phyloP scores from a whole-genome alignment of 805 yeast genomes.

The Candida glaebosa region DNA sequence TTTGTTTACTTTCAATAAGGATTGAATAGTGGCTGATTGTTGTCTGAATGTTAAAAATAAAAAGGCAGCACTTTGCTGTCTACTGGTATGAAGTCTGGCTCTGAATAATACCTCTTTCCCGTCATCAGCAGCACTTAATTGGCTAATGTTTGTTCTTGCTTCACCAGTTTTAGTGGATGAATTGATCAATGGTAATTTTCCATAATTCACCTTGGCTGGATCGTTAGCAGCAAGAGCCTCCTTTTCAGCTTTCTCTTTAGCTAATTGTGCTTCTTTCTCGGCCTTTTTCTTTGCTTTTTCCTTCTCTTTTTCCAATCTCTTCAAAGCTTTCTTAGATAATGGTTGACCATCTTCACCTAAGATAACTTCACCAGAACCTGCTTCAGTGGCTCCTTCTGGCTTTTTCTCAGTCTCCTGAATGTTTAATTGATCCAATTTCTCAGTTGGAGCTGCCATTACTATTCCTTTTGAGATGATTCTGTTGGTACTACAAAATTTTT shows the following conservation, averaged over 20 bases:
- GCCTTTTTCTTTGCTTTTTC: slow-evolving; percentile 93
- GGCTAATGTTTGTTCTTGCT: slow-evolving; percentile 55
- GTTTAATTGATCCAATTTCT: slow-evolving; percentile 22
- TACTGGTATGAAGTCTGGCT: slow-evolving; percentile 89
- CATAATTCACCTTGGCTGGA: slow-evolving; percentile 84
- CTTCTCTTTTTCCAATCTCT: slow-evolving; percentile 88
- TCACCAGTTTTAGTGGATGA: slow-evolving; percentile 66
- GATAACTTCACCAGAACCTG: slow-evolving; percentile 21
- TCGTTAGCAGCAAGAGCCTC: slow-evolving; percentile 69
- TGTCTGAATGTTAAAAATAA: slow-evolving; percentile 89
- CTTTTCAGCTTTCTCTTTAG: slow-evolving; percentile 80
- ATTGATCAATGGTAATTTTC: slow-evolving; percentile 84
- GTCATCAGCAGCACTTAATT: slow-evolving; percentile 58
- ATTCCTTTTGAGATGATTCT: not conserved
- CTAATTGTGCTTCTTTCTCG: slow-evolving; percentile 85
- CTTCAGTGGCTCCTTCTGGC: slow-evolving; percentile 15
- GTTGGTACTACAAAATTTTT: not conserved
- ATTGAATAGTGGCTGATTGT: slow-evolving; percentile 80
- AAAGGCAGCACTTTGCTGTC: slow-evolving; percentile 96
- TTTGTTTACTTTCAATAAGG: slow-evolving; percentile 71
- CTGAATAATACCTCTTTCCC: slow-evolving; percentile 81
- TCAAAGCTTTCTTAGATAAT: slow-evolving; percentile 87
- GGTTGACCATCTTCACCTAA: slow-evolving; percentile 80
- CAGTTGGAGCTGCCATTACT: slow-evolving; percentile 16
- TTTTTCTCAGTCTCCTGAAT: slow-evolving; percentile 11